Conservation (phyloP, 1,284 basidiomycete species). For the Sporisorium iseilematis-ciliati region DNA sequence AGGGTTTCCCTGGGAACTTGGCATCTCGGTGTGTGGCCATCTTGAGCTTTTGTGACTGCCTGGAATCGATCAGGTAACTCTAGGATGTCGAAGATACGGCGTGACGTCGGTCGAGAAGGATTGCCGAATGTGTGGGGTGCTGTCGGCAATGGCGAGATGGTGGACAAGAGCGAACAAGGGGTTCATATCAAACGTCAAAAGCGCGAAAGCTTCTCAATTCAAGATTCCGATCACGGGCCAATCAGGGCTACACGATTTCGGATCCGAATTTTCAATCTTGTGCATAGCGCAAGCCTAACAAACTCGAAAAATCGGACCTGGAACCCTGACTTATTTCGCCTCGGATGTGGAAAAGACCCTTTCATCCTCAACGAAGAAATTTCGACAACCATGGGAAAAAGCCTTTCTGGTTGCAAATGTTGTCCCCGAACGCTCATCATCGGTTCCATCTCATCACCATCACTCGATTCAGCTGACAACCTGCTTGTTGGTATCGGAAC, state of each 20-base stretch:
- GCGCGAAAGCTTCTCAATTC: constrained; percentile 25
- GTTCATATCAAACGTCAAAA: constrained; percentile 1
- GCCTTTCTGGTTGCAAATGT: not conserved
- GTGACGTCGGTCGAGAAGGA: not conserved
- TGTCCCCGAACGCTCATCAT: not conserved
- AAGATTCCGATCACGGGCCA: constrained; percentile 51
- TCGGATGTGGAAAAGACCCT: constrained; percentile 21
- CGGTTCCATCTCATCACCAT: not conserved
- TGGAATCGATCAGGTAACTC: constrained; percentile 1
- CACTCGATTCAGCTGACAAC: not conserved
- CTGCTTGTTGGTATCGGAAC: not conserved
- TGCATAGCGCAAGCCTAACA: constrained; percentile 7
- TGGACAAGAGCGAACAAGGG: not conserved
- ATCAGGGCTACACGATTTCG: constrained; percentile 38
- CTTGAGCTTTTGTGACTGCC: constrained; percentile 18
- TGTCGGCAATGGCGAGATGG: constrained; percentile 4
- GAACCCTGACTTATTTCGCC: not conserved
- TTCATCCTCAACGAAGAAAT: constrained; percentile 10
- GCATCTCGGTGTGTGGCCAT: constrained; percentile 70
- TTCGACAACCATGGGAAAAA: constrained; percentile 1
- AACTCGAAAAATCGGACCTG: not conserved
- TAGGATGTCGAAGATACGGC: not conserved
- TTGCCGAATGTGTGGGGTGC: constrained; percentile 1
- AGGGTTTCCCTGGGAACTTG: constrained; percentile 66
- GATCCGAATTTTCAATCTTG: constrained; percentile 15